Conservation (phyloP, 768 basidiomycete species). For the Boletellus ananiceps region DNA sequence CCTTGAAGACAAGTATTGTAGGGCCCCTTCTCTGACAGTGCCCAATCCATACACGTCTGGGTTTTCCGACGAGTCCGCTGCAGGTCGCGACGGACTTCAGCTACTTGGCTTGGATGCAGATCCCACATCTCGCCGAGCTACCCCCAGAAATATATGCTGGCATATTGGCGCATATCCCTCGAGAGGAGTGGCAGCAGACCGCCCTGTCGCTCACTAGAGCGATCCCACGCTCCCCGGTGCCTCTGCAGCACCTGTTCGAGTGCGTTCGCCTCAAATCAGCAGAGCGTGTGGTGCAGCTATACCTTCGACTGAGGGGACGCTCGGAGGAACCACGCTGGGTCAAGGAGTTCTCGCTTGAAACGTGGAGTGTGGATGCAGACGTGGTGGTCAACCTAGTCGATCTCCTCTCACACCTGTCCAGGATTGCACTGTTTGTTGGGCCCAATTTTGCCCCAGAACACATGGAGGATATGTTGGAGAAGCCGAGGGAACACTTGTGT, state of each 20-base stretch:
- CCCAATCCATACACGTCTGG: too few relatives aligned
- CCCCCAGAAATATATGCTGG: constrained; percentile 65
- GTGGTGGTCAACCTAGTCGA: constrained; percentile 65
- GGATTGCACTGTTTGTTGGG: constrained; percentile 65
- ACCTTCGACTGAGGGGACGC: constrained; percentile 46
- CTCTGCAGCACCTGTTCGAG: constrained; percentile 54
- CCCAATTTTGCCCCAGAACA: constrained; percentile 78
- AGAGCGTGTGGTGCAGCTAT: constrained; percentile 53
- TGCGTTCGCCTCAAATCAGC: constrained; percentile 46
- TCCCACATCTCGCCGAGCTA: constrained; percentile 32
- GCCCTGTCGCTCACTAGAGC: constrained; percentile 58
- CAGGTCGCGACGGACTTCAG: background rate
- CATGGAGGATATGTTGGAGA: constrained; percentile 60
- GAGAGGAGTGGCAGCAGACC: constrained; percentile 44
- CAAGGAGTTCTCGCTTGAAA: constrained; percentile 47
- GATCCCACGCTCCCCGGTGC: constrained; percentile 57
- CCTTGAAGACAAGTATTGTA: constrained; percentile 28
- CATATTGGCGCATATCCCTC: constrained; percentile 51
- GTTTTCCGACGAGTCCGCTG: too few relatives aligned
- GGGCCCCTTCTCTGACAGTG: constrained; percentile 17
- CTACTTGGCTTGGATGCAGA: background rate
- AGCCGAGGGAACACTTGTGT: constrained; percentile 43
- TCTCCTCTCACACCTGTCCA: constrained; percentile 47
- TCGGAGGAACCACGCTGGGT: constrained; percentile 38
- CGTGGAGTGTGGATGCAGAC: constrained; percentile 73